Conservation (phyloP, 208 protist genomes). For the Leishmania major region DNA sequence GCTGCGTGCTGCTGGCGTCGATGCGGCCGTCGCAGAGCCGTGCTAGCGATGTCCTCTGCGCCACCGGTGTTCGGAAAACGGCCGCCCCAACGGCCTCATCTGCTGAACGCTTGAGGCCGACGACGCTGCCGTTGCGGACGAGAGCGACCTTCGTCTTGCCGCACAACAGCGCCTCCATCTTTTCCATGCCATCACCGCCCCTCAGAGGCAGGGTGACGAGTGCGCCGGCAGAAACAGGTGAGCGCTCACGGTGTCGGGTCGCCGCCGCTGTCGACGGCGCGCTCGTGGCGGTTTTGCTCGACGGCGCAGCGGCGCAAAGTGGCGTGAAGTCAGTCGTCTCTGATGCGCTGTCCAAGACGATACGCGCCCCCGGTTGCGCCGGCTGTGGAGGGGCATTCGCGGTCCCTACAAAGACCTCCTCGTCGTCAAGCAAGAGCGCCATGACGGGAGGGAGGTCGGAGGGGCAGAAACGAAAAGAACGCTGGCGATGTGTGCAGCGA, state of each 20-base stretch:
- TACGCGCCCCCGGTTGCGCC: not conserved
- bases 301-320: no score
- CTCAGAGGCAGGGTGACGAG: constrained; percentile 7
- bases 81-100: not conserved
- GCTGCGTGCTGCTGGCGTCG: constrained; percentile 17
- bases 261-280: not conserved
- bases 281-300: not conserved
- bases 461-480: not conserved
- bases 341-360: not conserved
- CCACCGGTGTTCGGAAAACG: not conserved
- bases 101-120: not conserved
- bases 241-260: not conserved
- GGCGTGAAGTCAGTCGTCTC: not conserved
- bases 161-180: constrained; percentile 70
- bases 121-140: not conserved
- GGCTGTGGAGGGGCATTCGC: no score
- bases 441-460: constrained; percentile 3
- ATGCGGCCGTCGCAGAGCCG: constrained; percentile 4
- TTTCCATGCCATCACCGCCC: constrained; percentile 71
- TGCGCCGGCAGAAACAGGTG: not conserved
- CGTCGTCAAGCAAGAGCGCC: constrained; percentile 72
- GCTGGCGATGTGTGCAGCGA: not conserved
- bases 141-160: constrained; percentile 34
- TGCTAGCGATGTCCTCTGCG: not conserved
- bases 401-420: not conserved